Conservation (phyloP, 2,329 filamentous ascomycete species). For the Epichloe sylvatica region DNA sequence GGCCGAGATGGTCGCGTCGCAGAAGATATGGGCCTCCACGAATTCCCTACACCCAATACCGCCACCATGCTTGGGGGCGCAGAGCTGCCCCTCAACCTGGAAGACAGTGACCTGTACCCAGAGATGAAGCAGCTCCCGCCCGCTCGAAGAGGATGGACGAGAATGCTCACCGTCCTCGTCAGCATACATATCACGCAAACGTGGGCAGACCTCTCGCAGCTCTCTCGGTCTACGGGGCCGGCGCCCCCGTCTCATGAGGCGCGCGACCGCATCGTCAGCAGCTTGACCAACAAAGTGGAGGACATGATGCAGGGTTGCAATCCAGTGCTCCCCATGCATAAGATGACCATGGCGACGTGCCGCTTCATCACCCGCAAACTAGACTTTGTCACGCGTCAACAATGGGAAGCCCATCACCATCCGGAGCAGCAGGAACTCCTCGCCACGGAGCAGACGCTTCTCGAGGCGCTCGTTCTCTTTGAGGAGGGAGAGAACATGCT, state of each 20-base stretch:
- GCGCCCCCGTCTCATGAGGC: background rate
- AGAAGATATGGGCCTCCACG: conserved; percentile 39
- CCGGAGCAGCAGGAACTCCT: conserved; percentile 9
- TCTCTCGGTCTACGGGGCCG: conserved; percentile 6
- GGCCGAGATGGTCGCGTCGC: conserved; percentile 35
- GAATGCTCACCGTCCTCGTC: conserved; percentile 43
- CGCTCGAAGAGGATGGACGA: conserved; percentile 37
- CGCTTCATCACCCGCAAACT: conserved; percentile 20
- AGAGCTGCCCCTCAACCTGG: conserved; percentile 40
- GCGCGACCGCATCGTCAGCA: conserved; percentile 27
- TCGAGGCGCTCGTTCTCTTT: conserved; percentile 20
- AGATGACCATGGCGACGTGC: conserved; percentile 16
- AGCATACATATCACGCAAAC: conserved; percentile 32
- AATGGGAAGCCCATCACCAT: conserved; percentile 11
- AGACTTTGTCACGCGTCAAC: conserved; percentile 20
- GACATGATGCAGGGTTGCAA: conserved; percentile 28
- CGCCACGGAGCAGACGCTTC: conserved; percentile 20
- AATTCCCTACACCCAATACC: conserved; percentile 2
- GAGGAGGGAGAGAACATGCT: conserved; percentile 17
- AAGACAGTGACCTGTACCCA: conserved; percentile 37
- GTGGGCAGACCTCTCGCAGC: conserved; percentile 12
- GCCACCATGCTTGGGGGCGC: conserved; percentile 21
- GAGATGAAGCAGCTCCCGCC: conserved; percentile 16
- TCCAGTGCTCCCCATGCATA: conserved; percentile 33
- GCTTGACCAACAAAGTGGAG: conserved; percentile 19